Evolutionary conservation across 768 basidiomycete genomes (phyloP).

Genomic region (Pulveroboletus sp.): DNA sequence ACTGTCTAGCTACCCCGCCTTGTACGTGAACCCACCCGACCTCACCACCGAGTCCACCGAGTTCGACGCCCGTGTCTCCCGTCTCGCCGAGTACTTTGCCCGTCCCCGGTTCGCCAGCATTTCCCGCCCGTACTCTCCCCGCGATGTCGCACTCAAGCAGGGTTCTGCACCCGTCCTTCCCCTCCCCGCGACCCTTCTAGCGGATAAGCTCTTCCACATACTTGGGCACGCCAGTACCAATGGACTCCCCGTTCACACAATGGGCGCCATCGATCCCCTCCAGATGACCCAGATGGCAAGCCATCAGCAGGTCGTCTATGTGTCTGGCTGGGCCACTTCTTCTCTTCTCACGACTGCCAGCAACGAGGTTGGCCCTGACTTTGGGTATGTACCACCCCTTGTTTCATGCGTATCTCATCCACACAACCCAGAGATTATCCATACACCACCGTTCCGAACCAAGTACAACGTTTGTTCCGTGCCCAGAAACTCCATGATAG

Average conservation of each 20-base stretch:
- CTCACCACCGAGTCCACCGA: conserved; percentile 50
- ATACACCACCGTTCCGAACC: conserved; percentile 94
- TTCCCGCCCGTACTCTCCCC: conserved; percentile 76
- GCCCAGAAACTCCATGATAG: conserved; percentile 91
- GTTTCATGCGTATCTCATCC: not conserved
- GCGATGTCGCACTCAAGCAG: conserved; percentile 82
- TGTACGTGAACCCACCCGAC: conserved; percentile 58
- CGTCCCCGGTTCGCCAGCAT: conserved; percentile 68
- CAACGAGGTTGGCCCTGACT: conserved; percentile 90
- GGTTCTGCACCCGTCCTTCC: conserved; percentile 79
- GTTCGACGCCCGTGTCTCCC: conserved; percentile 57
- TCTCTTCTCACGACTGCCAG: conserved; percentile 84
- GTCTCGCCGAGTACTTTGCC: conserved; percentile 68
- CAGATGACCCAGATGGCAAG: conserved; percentile 94
- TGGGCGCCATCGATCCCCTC: conserved; percentile 91
- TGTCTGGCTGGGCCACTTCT: conserved; percentile 90
- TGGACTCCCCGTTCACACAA: conserved; percentile 75
- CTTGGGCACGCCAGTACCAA: conserved; percentile 59
- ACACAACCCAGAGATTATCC: conserved; percentile 70
- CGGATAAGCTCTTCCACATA: conserved; percentile 77
- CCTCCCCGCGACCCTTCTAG: conserved; percentile 69
- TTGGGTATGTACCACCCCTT: conserved; percentile 48
- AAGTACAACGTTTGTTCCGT: conserved; percentile 86
- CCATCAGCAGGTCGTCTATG: conserved; percentile 81
- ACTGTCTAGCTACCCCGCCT: conserved; percentile 31